These are phyloP conservation scores for Saccharomycopsis sp. DNA, from an alignment of 805 yeast species.

Conservation along the genomic window DNA sequence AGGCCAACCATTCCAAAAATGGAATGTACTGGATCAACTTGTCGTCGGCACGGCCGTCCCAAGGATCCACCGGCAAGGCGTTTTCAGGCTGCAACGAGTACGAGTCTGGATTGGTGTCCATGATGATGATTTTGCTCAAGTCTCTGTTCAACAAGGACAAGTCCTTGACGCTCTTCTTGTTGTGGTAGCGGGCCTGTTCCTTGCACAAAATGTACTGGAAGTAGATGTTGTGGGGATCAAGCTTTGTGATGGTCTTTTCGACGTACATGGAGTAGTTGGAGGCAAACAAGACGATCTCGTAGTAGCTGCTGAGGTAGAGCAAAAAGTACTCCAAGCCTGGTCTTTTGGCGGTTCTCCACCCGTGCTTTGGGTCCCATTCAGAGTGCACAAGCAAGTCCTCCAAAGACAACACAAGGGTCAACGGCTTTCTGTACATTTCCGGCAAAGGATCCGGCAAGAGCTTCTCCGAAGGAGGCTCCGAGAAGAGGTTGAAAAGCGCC, in stretches of 20 bases:
- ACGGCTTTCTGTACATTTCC: slow-evolving; percentile 85
- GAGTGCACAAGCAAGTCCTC: slow-evolving; percentile 90
- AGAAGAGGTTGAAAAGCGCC: slow-evolving; percentile 73
- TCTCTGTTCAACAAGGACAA: slow-evolving; percentile 88
- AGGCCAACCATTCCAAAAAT: slow-evolving; percentile 88
- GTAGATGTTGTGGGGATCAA: slow-evolving; percentile 90
- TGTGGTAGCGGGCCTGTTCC: slow-evolving; percentile 85
- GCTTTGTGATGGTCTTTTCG: slow-evolving; percentile 75
- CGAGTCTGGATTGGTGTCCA: slow-evolving; percentile 71
- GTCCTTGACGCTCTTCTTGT: slow-evolving; percentile 87
- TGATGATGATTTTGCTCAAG: slow-evolving; percentile 65
- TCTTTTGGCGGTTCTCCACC: slow-evolving; percentile 99
- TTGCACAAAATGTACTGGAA: slow-evolving; percentile 81
- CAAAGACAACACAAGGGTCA: slow-evolving; percentile 80
- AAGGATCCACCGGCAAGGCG: slow-evolving; percentile 75
- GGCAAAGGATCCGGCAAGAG: slow-evolving; percentile 90
- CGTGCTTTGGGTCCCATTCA: slow-evolving; percentile 84
- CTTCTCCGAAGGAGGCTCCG: slow-evolving; percentile 90
- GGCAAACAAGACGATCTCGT: slow-evolving; percentile 89
- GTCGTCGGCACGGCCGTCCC: slow-evolving; percentile 87
- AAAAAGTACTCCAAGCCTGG: slow-evolving; percentile 97
- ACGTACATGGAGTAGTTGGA: slow-evolving; percentile 80
- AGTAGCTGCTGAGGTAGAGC: slow-evolving; percentile 90
- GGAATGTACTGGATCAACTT: slow-evolving; percentile 76
- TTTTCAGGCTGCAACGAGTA: slow-evolving; percentile 87